These are phyloP conservation scores for Herpetomonas samuelpessoai DNA, from an alignment of 208 protist species.

Conservation along the genomic window DNA sequence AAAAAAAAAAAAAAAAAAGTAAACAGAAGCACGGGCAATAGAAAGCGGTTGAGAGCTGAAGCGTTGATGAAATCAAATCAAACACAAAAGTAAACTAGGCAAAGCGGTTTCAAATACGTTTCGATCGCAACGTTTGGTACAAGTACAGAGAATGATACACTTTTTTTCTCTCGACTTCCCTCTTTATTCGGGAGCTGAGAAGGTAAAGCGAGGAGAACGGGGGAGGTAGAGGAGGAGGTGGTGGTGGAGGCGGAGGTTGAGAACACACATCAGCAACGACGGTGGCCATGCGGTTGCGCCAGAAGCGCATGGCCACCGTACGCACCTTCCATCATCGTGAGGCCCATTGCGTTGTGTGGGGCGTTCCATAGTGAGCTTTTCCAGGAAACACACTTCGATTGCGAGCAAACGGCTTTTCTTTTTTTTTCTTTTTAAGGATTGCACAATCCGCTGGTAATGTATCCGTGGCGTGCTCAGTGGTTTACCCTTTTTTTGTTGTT, in stretches of 20 bases:
- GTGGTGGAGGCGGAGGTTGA: not conserved
- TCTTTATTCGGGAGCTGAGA: too few relatives aligned
- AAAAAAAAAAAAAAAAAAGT: constrained; percentile 5
- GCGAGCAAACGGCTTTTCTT: not conserved
- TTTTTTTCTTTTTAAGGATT: not conserved
- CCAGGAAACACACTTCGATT: too few relatives aligned
- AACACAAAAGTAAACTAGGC: not conserved
- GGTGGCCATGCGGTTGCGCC: not conserved
- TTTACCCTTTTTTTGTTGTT: too few relatives aligned
- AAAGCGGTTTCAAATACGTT: too few relatives aligned
- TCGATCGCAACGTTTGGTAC: too few relatives aligned
- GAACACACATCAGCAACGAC: not conserved
- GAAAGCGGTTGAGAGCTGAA: not conserved
- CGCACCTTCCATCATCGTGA: not conserved
- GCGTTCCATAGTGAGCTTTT: too few relatives aligned
- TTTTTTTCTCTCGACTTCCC: too few relatives aligned
- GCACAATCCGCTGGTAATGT: not conserved
- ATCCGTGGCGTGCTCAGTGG: not conserved
- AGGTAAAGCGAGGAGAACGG: too few relatives aligned
- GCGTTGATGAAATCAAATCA: not conserved
- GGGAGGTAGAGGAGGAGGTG: constrained; percentile 4
- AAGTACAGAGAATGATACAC: too few relatives aligned
- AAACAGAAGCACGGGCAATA: not conserved
- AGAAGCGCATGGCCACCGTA: not conserved
- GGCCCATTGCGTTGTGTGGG: not conserved